phyloP scores from a whole-genome alignment of 768 basidiomycete species.

The Kwoniella dejecticola region DNA sequence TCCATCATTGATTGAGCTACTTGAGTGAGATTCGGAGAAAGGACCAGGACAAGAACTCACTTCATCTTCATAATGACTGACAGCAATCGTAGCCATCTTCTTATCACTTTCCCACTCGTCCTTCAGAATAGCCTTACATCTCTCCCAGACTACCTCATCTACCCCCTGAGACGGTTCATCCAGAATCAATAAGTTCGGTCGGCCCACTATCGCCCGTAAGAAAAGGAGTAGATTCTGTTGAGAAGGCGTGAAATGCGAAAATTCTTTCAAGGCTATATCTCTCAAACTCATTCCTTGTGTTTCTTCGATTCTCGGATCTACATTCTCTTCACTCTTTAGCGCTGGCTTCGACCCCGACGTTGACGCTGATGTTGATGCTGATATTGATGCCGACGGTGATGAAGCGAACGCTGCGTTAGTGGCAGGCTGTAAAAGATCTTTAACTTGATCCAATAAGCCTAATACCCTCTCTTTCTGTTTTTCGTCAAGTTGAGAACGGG shows the following conservation, averaged over 20 bases:
- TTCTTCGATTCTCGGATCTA: too few relatives aligned
- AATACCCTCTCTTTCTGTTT: slow-evolving; percentile 60
- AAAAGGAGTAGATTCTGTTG: slow-evolving; percentile 81
- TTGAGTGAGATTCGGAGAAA: background rate
- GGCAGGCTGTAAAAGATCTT: slow-evolving; percentile 25
- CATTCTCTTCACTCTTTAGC: background rate
- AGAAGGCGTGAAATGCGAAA: slow-evolving; percentile 68
- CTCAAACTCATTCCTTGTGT: slow-evolving; percentile 12
- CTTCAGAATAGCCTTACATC: slow-evolving; percentile 67
- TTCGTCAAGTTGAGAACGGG: slow-evolving; percentile 59
- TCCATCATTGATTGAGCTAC: background rate
- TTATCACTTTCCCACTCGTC: slow-evolving; percentile 51
- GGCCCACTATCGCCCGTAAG: slow-evolving; percentile 78
- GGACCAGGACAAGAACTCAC: slow-evolving; percentile 55
- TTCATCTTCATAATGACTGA: slow-evolving; percentile 91
- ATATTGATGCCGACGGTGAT: too few relatives aligned
- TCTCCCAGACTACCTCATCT: slow-evolving; percentile 73
- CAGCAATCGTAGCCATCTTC: slow-evolving; percentile 74
- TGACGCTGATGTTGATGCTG: too few relatives aligned
- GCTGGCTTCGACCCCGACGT: too few relatives aligned
- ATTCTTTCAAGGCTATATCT: slow-evolving; percentile 62
- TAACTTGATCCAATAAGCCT: slow-evolving; percentile 68
- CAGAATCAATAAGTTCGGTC: slow-evolving; percentile 73
- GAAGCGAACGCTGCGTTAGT: too few relatives aligned
- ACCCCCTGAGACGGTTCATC: slow-evolving; percentile 95